Base-by-base conservation (phyloP, 257 asterid genomes). In the Solanum ossicruentum region DNA sequence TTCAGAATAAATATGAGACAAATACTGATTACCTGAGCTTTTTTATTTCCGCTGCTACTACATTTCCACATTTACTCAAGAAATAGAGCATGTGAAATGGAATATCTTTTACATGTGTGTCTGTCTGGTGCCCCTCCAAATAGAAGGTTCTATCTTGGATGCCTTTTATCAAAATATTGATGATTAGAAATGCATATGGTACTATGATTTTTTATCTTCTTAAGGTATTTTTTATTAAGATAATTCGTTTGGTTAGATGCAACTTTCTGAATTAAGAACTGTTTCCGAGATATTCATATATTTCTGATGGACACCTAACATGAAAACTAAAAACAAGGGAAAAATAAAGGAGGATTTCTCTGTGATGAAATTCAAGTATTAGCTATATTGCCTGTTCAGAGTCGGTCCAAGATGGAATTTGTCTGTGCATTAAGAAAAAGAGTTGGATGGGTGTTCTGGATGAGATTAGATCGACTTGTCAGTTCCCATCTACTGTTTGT, bases 1-100 rank as follows among this genome's bases (percentile, higher is more conserved):
- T 63, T 23, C 70, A 63, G 71, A 63, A 63, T 63, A 41, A 41
- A 63, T 63, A 26, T 4, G 12, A 63, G 18, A 63, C 41, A 63
- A 63, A 26, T 91, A 94, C 52, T 91, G 92, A 92, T 93, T 96
- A 13, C 94, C 91, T 1, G 98, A 97, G 87, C 88, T 93, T 77
- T 95, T 88, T 81, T 93, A 93, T 87, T 39, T 93, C 91, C 0
- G 95, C 82, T 8, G 97, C 90, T 41, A 94, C 92, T 11, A 94
- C 95, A 71, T 93, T 89, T 82, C 95, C 98, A 84, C 93, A 90
- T 85, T 94, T 96, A 91, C 91, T 91, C 84, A 94, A 69, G 91
- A 93, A 93, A 85, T 93, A 94, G 66, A 87, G 88, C 41, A 95
- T 60, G 71, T 20, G 3, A 63, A 63, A 63, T 80, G 84, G 82